Evolutionary conservation across 768 basidiomycete genomes (phyloP).

Genomic region (Panellus pusillus): DNA sequence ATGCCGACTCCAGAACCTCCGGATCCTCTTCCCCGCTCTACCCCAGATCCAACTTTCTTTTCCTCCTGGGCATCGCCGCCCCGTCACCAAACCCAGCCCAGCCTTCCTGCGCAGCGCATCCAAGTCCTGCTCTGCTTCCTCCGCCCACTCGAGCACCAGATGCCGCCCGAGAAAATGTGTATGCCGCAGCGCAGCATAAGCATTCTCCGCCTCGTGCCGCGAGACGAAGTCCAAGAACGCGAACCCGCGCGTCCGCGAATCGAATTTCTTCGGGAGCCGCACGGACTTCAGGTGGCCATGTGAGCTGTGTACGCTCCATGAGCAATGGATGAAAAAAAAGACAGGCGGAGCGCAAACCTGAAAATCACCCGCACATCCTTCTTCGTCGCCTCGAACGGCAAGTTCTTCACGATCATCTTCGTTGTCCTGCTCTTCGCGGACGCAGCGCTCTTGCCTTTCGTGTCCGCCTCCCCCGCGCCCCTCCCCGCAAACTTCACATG

Average conservation of each 20-base stretch:
- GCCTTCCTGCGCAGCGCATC: conserved; percentile 77
- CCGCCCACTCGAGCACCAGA: conserved; percentile 93
- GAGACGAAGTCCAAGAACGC: conserved; percentile 95
- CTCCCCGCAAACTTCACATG: conserved; percentile 86
- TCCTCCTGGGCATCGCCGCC: conserved; percentile 68
- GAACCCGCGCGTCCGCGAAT: conserved; percentile 87
- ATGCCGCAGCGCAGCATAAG: conserved; percentile 82
- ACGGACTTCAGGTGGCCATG: conserved; percentile 95
- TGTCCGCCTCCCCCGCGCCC: conserved; percentile 59
- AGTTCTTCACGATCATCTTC: conserved; percentile 98
- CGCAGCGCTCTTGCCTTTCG: conserved; percentile 34
- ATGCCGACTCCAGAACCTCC: conserved; percentile 18
- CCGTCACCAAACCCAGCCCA: conserved; percentile 76
- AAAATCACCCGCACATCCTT: conserved; percentile 91
- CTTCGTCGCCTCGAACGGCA: conserved; percentile 94
- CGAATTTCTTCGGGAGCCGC: conserved; percentile 89
- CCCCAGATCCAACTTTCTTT: conserved; percentile 66
- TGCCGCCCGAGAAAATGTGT: conserved; percentile 96
- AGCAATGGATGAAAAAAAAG: background rate
- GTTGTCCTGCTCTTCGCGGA: conserved; percentile 65
- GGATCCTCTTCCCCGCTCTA: conserved; percentile 25
- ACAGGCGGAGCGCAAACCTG: conserved; percentile 51
- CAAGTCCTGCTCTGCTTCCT: conserved; percentile 77
- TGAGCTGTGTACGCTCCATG: conserved; percentile 46
- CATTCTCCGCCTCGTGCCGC: conserved; percentile 86